Evolutionary conservation across 208 protist species (phyloP).

Genomic region (Leishmania major): DNA sequence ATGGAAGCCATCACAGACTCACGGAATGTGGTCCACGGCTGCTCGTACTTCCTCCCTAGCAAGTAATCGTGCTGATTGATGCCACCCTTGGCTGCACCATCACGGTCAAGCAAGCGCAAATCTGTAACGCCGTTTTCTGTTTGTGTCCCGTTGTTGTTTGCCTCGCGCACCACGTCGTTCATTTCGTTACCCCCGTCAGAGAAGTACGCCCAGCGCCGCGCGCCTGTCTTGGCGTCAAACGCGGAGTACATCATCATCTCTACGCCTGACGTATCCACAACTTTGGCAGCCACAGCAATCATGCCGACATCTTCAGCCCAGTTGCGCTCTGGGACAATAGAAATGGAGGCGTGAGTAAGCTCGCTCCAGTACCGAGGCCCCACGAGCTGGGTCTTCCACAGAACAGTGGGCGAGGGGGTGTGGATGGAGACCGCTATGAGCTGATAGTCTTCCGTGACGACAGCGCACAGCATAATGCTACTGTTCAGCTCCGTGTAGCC

Average conservation of each 20-base stretch:
- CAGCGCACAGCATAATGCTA: slow-evolving; percentile 42
- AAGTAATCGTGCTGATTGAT: neutral
- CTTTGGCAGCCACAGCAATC: slow-evolving; percentile 55
- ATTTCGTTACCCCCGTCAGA: slow-evolving; percentile 71
- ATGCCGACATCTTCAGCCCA: slow-evolving; percentile 78
- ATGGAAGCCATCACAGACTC: slow-evolving; percentile 78
- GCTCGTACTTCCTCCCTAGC: slow-evolving; percentile 38
- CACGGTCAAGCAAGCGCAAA: neutral
- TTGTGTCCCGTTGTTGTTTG: slow-evolving; percentile 7
- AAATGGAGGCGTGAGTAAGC: slow-evolving; percentile 57
- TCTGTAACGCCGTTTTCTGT: slow-evolving; percentile 1
- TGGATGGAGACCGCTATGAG: slow-evolving; percentile 24
- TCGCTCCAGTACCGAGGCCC: slow-evolving; percentile 24
- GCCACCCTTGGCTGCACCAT: slow-evolving; percentile 1
- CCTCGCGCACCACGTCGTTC: slow-evolving; percentile 65
- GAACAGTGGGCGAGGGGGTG: slow-evolving; percentile 18
- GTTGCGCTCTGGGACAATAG: slow-evolving; percentile 76
- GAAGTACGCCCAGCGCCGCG: slow-evolving; percentile 74
- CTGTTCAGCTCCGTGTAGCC: slow-evolving; percentile 42
- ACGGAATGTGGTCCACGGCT: slow-evolving; percentile 80
- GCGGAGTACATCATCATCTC: slow-evolving; percentile 67
- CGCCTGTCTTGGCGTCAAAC: slow-evolving; percentile 70
- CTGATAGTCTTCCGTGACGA: slow-evolving; percentile 66
- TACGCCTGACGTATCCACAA: slow-evolving; percentile 28
- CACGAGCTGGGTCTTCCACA: slow-evolving; percentile 51